Conservation (phyloP, 1,284 basidiomycete genomes). For the Ustilago sp. region DNA sequence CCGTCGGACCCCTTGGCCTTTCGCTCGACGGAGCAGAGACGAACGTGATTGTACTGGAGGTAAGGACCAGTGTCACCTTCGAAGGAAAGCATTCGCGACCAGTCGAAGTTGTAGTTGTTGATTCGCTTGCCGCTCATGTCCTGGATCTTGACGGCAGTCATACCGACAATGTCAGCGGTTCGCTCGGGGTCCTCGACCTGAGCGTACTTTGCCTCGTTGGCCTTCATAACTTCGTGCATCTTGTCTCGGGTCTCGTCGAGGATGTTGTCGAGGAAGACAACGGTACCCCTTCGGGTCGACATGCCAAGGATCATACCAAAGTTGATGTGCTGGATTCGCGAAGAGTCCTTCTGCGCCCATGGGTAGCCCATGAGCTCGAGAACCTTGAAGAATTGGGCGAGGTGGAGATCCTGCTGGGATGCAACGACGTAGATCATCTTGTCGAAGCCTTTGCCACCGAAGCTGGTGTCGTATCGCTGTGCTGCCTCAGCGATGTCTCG, state of each 20-base stretch:
- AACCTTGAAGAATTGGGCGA: constrained; percentile 93
- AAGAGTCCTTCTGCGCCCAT: constrained; percentile 76
- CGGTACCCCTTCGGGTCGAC: constrained; percentile 96
- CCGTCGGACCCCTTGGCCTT: constrained; percentile 85
- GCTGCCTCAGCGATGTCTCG: constrained; percentile 95
- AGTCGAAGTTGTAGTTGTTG: constrained; percentile 96
- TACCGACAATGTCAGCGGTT: constrained; percentile 87
- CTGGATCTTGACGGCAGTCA: constrained; percentile 97
- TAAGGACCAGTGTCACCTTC: constrained; percentile 89
- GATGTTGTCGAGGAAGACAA: constrained; percentile 94
- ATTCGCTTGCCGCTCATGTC: constrained; percentile 97
- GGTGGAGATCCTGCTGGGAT: constrained; percentile 93
- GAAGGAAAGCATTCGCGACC: constrained; percentile 93
- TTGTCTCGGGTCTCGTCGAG: constrained; percentile 87
- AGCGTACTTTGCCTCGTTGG: constrained; percentile 92
- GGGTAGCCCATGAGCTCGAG: constrained; percentile 89
- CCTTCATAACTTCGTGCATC: constrained; percentile 97
- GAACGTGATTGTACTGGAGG: constrained; percentile 86
- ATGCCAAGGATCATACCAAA: constrained; percentile 94
- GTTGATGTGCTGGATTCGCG: constrained; percentile 86
- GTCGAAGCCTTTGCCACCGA: constrained; percentile 76
- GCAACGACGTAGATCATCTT: constrained; percentile 98
- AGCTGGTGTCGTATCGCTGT: constrained; percentile 80
- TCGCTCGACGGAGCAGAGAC: constrained; percentile 89
- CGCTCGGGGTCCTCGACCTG: constrained; percentile 88